Evolutionary conservation across 192 early-diverging fungal genomes (phyloP), one percentile per base, ranked within the genome.

Genomic region (Lobosporangium transversale): DNA sequence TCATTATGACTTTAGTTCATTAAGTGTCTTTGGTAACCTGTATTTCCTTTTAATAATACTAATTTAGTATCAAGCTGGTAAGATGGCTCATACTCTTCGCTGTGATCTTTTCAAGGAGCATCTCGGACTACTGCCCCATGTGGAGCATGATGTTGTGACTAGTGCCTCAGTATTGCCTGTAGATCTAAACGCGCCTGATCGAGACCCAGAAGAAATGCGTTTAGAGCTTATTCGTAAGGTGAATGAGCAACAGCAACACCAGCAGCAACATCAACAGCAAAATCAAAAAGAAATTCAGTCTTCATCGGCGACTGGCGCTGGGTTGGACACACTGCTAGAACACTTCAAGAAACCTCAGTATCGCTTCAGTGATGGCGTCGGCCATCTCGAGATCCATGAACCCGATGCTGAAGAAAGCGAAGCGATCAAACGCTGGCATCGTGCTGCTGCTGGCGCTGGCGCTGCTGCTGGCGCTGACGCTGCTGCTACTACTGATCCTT

Each of bases 41-140:
- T 30, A 11, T 29, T 53, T 31, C 33, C 26, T 24, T 11, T n/a
- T 14, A 21, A 43, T 56, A 29, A 23, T 20, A 0, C 47, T n/a
- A 31, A 15, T n/a, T 43, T 61, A 83, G 79, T 94, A 89, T 66
- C 70, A 91, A 61, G 94, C 89, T 4, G 86, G 87, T 31, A 86
- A 85, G 21, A 88, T 95, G 58, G 91, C 92, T 0, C 86, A 89
- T 58, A 79, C 89, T 17, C 69, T 96, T 37, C 88, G 94, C 5
- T 80, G 86, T 47, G 86, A 91, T 43, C 58, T 96, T 27, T 94
- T 91, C 79, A 91, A 92, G 56, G 93, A 96, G 71, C 94, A 96
- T 66, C 73, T 93, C 31, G 94, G 94, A 14, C 51, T 95, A 3
- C 50, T 91, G 21, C 73, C 85, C 15, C 71, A 83, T 30, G 53